Evolutionary conservation across 1,284 basidiomycete species (phyloP).

Genomic region (Veloporphyrellus conicus): DNA sequence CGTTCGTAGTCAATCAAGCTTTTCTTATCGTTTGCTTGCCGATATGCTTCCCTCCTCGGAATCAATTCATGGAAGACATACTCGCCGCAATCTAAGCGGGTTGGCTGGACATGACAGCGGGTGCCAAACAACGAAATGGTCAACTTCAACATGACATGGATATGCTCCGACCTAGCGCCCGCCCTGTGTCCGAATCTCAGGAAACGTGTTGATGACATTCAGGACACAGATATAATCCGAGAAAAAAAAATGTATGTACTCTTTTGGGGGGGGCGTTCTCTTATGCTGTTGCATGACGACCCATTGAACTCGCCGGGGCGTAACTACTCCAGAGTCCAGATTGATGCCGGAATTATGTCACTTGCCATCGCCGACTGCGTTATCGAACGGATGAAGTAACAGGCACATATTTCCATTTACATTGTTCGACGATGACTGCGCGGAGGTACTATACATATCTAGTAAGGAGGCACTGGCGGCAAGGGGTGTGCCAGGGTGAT

Average conservation of each 20-base stretch:
- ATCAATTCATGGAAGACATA: not conserved
- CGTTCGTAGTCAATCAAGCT: no score
- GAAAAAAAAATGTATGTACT: not conserved
- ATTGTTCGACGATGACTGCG: not conserved
- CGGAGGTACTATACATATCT: no score
- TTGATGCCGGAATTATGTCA: no score
- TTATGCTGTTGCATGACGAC: no score
- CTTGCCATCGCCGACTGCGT: not conserved
- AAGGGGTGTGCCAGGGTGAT: constrained; percentile 18
- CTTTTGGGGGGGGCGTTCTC: no score
- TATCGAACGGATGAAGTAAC: no score
- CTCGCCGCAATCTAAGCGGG: not conserved
- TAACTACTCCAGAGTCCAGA: no score
- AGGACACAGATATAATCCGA: not conserved
- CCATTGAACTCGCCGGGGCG: no score
- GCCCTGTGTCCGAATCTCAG: not conserved
- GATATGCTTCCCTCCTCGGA: not conserved
- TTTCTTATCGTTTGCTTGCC: no score
- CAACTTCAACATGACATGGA: constrained; percentile 1
- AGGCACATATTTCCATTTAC: not conserved
- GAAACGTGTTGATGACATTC: constrained; percentile 1
- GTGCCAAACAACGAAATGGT: not conserved
- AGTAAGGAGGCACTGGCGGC: constrained; percentile 5
- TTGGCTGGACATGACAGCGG: not conserved
- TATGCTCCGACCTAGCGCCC: constrained; percentile 6